Evolutionary conservation across 129 eudicot genomes (phyloP).

Genomic region (Pseudognaphalium luteoalbum): DNA sequence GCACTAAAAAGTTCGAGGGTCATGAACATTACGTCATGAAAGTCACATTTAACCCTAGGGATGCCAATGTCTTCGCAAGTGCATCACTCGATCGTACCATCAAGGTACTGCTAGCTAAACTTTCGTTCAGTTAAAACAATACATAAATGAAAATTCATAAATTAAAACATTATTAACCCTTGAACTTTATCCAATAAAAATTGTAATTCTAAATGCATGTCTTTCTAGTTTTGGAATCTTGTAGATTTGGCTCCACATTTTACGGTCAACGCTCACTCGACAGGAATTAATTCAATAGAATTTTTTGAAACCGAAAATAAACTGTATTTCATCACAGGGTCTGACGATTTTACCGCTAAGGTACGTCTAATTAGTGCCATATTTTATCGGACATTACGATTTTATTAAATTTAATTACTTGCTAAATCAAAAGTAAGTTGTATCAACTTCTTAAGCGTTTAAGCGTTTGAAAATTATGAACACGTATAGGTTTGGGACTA

Average conservation of each 20-base stretch:
- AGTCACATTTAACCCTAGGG: constrained; percentile 49
- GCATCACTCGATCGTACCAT: constrained; percentile 47
- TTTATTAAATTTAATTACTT: no score
- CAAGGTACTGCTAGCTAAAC: constrained; percentile 41
- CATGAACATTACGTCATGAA: constrained; percentile 57
- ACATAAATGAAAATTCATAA: background rate
- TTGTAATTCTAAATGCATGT: background rate
- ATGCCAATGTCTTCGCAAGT: constrained; percentile 33
- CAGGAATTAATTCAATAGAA: constrained; percentile 71
- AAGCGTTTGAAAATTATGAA: no score
- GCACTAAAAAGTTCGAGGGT: constrained; percentile 53
- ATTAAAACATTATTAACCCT: background rate
- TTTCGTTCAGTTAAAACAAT: background rate
- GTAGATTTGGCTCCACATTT: constrained; percentile 66
- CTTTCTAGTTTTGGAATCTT: constrained; percentile 76
- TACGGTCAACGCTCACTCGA: constrained; percentile 64
- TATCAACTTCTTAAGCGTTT: background rate
- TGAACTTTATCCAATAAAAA: background rate
- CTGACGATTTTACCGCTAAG: constrained; percentile 91
- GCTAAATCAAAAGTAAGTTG: background rate
- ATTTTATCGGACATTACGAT: background rate
- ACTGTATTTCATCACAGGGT: constrained; percentile 68
- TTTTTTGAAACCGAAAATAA: constrained; percentile 64
- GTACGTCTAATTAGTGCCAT: constrained; percentile 25
- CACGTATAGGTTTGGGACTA: constrained; percentile 30